Evolutionary conservation across 495 filamentous ascomycete species (phyloP), one percentile per base, ranked within the genome.

Genomic region (Podospora didyma): DNA sequence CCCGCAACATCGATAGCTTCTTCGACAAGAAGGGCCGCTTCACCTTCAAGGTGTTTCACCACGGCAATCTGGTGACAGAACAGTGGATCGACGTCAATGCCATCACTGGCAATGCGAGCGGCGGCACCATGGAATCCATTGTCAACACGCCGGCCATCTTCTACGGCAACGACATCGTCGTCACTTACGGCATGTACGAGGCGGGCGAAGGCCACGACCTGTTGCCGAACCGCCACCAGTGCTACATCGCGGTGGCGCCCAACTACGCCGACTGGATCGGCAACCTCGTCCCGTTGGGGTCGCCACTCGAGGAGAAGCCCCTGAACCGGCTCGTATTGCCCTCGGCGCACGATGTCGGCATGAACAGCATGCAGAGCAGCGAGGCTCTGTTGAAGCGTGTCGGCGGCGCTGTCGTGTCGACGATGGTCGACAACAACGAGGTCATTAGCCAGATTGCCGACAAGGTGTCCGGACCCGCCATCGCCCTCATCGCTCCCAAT

Each of bases 151-250:
- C 66, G 1, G 71, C 75, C n/a, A 63, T 78, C 53, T 59, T 78
- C 12, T 49, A 57, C 28, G 68, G 59, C 42, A 57, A 69, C 46
- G 62, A 73, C 46, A 62, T 82, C 46, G 67, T 78, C 11, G 67
- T 77, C 2, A 62, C 60, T 0, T 83, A 79, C 57, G 78, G 80
- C 17, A 74, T 82, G 54, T 82, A 82, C 66, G 75, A 80, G 22
- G 73, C 78, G 26, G 80, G 79, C 7, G 54, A 63, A 3, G 77
- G 79, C 7, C 62, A 67, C 9, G 68, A 62, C 2, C 71, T 74
- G 7, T 69, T 82, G 7, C 73, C 80, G 2, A 76, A 70, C 46
- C 67, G 67, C 17, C 73, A 81, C 56, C 78, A 81, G 57, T 81
- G 76, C 67, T 82, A 79, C 54, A 71, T 82, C 12, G 72, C 76